Conservation (phyloP, 495 filamentous ascomycete genomes). For the Hypoxylon lenormandii region DNA sequence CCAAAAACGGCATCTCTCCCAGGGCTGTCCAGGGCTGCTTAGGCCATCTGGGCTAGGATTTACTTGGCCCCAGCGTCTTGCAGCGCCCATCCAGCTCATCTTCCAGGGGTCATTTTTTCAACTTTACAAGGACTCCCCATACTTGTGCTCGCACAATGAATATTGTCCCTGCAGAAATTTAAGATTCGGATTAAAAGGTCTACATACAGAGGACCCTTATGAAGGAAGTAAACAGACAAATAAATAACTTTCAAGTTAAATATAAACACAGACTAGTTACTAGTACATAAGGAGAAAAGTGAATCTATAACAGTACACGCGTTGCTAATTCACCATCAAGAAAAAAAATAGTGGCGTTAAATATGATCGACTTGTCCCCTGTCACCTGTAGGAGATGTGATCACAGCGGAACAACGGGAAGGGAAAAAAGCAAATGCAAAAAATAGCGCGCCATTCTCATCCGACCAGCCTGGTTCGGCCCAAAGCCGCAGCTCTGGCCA, state of each 20-base stretch:
- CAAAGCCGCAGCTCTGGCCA: slow-evolving; percentile 19
- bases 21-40: no score
- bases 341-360: slow-evolving; percentile 5
- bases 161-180: no score
- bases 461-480: slow-evolving; percentile 3
- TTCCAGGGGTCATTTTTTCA: background rate
- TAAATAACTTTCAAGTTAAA: no score
- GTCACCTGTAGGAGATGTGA: slow-evolving; percentile 21
- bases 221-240: no score
- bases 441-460: slow-evolving; percentile 35
- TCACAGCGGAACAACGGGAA: slow-evolving; percentile 6
- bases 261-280: no score
- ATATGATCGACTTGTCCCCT: slow-evolving; percentile 37
- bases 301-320: no score
- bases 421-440: slow-evolving; percentile 28
- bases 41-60: slow-evolving; percentile 35
- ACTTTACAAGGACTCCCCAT: no score
- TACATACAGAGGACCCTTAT: no score
- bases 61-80: slow-evolving; percentile 35
- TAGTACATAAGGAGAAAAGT: background rate
- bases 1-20: background rate
- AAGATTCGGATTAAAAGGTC: no score
- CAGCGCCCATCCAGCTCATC: slow-evolving; percentile 10
- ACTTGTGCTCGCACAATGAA: no score
- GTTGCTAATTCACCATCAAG: no score